A percentile compares a stretch with the other conserved stretches of the same genome.
phyloP scores from a whole-genome alignment of 345 rosid species.

The Combretum micranthum region DNA sequence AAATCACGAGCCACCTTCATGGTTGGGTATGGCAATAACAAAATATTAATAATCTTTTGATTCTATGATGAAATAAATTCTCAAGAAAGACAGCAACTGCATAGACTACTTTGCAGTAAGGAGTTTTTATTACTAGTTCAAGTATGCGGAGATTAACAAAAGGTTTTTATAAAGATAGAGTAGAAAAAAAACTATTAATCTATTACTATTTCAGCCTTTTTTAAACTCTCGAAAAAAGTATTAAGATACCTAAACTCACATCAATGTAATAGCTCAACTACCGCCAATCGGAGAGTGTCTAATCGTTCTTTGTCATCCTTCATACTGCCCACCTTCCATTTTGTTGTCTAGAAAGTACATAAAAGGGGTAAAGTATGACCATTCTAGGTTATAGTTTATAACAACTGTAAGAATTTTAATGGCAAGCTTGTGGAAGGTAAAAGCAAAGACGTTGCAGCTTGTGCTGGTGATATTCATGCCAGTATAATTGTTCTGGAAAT shows the following conservation, averaged over 20 bases:
- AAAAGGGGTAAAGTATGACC: neutral
- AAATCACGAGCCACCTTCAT: constrained; percentile 72
- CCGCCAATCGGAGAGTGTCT: constrained; percentile 67
- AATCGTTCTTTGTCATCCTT: constrained; percentile 63
- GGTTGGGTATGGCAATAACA: neutral
- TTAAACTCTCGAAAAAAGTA: constrained; percentile 1
- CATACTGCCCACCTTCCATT: constrained; percentile 92
- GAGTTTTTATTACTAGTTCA: too few species aligned
- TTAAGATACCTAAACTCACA: constrained; percentile 68
- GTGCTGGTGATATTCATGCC: neutral
- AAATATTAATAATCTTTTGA: neutral
- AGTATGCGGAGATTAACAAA: too few species aligned
- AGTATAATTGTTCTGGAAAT: too few species aligned
- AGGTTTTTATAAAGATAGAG: too few species aligned
- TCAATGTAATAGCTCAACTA: constrained; percentile 84
- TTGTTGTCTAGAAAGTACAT: constrained; percentile 46
- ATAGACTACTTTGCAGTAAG: neutral
- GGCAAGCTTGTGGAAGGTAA: too few species aligned
- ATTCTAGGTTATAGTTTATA: too few species aligned
- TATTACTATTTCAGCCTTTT: too few species aligned
- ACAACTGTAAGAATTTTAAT: neutral
- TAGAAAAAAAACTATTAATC: too few species aligned
- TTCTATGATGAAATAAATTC: neutral
- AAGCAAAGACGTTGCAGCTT: neutral
- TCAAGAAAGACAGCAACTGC: neutral